These are phyloP conservation scores for Ceratocystiopsis sp. DNA, from an alignment of 2,329 filamentous ascomycete species.

Conservation along the genomic window DNA sequence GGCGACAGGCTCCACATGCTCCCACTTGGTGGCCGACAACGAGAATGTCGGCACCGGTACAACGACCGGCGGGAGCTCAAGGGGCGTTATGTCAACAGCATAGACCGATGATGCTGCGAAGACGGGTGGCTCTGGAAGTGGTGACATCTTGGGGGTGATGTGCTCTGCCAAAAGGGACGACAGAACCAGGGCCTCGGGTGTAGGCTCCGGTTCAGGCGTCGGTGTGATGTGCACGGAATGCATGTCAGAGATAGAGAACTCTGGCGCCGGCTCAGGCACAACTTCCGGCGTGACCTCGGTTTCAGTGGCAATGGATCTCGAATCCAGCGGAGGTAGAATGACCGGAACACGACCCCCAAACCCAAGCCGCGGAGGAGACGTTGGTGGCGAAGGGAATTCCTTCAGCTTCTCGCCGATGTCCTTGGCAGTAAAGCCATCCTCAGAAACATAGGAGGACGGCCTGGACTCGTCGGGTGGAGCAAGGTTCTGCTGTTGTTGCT, in stretches of 20 bases:
- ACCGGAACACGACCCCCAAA: too few species aligned
- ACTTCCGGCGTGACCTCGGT: too few species aligned
- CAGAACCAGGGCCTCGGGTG: conserved; percentile 2
- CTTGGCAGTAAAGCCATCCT: background rate
- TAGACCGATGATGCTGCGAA: conserved; percentile 6
- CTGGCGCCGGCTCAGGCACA: too few species aligned
- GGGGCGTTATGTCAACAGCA: conserved; percentile 4
- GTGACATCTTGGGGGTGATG: conserved; percentile 1
- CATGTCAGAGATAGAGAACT: conserved; percentile 5
- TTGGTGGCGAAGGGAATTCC: conserved; percentile 36
- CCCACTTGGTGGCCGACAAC: conserved; percentile 26
- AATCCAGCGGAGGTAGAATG: too few species aligned
- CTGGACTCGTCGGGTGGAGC: conserved; percentile 1
- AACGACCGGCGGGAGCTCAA: conserved; percentile 5
- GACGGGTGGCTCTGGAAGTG: conserved; percentile 1
- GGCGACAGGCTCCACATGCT: conserved; percentile 13
- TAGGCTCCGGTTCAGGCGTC: conserved; percentile 1
- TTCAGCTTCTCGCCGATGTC: conserved; percentile 32
- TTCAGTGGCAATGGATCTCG: too few species aligned
- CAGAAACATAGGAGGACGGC: conserved; percentile 6
- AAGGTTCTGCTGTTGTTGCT: too few species aligned
- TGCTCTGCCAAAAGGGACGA: conserved; percentile 4
- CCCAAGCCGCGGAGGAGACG: conserved; percentile 15
- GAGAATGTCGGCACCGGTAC: conserved; percentile 3
- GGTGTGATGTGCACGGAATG: conserved; percentile 5